Evolutionary conservation across 2,329 filamentous ascomycete species (phyloP), one percentile per base, ranked within the genome.

Genomic region (Capronia americana): DNA sequence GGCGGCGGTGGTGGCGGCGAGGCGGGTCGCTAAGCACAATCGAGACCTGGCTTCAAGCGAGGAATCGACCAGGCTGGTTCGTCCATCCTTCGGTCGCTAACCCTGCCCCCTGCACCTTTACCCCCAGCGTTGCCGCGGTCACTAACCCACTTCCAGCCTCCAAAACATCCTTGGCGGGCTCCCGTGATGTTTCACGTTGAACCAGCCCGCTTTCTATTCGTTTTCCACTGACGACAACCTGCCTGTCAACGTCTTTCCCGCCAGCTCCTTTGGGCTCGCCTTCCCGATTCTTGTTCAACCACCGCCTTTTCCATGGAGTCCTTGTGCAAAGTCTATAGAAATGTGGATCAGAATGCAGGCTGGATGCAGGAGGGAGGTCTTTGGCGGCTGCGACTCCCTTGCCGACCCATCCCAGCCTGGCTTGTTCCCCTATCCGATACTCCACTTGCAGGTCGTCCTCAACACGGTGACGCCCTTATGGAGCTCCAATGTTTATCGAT

Each of bases 101-200:
- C 24, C 41, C 17, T 28, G 20, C 46, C 64, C 51, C 63, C 56
- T 65, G 50, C 61, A 60, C 57, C 38, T 44, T 44, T 0, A n/a
- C 14, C 38, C 38, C 38, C 38, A 44, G 38, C 46, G 11, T 23
- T 32, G 23, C 53, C 64, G 61, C 17, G 53, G 62, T 58, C 58
- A 62, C 64, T 62, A 69, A 64, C 23, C 61, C 64, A 50, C 61
- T 26, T 55, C 64, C 64, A 64, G 62, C 64, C 50, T 55, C 32
- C 61, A 62, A 60, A 63, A 55, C 51, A 57, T 34, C 44, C 64
- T 57, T 57, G 61, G 64, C 61, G 46, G 54, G 24, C 46, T n/a
- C 46, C 66, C 57, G 63, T 53, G 23, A 26, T 26, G 67, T 69
- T 69, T 69, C 67, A 69, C 28, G 10, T 56, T 63, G 57, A 62